A percentile compares a stretch with the other conserved stretches of the same genome.
phyloP scores from a whole-genome alignment of 129 eudicot species.

The Dittrichia graveolens region DNA sequence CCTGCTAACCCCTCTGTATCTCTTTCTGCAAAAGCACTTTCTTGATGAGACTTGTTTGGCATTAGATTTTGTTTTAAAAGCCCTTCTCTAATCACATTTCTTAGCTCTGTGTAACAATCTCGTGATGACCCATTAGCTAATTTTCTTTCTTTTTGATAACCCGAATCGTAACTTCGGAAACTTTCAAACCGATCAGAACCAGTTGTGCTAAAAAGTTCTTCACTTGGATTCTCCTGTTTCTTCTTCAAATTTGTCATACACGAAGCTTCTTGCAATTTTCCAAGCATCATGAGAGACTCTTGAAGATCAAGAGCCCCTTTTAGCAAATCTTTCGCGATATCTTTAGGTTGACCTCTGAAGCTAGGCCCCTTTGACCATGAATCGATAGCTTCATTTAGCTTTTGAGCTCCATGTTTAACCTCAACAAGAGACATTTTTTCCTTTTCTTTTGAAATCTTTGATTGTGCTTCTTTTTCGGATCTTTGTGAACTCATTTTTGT shows the following conservation, averaged over 20 bases:
- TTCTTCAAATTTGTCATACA: slow-evolving; percentile 46
- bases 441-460: slow-evolving; percentile 39
- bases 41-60: slow-evolving; percentile 43
- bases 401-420: slow-evolving; percentile 68
- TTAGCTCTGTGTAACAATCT: slow-evolving; percentile 67
- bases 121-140: slow-evolving; percentile 55
- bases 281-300: slow-evolving; percentile 68
- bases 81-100: slow-evolving; percentile 71
- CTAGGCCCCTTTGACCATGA: slow-evolving; percentile 57
- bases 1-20: slow-evolving; percentile 20
- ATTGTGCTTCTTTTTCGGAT: slow-evolving; percentile 29
- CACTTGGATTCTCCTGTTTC: slow-evolving; percentile 48
- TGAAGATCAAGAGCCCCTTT: slow-evolving; percentile 83
- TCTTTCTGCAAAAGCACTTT: slow-evolving; percentile 31
- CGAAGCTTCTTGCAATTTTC: slow-evolving; percentile 65
- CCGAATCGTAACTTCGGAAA: slow-evolving; percentile 33
- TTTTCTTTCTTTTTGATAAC: slow-evolving; percentile 40
- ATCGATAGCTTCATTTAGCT: slow-evolving; percentile 63
- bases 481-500: slow-evolving; percentile 37
- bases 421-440: slow-evolving; percentile 46
- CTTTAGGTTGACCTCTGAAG: slow-evolving; percentile 45
- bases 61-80: slow-evolving; percentile 67
- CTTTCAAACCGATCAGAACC: slow-evolving; percentile 41
- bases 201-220: slow-evolving; percentile 28
- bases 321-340: slow-evolving; percentile 65